These are phyloP conservation scores for Malus orientalis DNA, from an alignment of 306 rosid genomes.

Conservation along the genomic window DNA sequence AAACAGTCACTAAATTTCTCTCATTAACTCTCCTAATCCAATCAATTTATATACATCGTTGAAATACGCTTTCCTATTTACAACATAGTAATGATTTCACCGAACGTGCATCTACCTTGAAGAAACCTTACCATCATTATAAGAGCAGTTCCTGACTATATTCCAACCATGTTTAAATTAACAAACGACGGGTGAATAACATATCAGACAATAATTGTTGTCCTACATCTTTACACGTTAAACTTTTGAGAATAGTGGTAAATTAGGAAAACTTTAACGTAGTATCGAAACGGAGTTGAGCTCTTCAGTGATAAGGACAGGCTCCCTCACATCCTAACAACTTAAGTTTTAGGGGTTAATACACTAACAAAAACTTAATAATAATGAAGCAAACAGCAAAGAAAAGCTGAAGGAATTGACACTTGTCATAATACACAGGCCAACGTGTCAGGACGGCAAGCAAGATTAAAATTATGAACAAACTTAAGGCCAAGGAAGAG, in stretches of 20 bases:
- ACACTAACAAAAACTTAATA: neutral
- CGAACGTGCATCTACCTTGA: neutral
- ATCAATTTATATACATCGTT: neutral
- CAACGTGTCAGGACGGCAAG: neutral
- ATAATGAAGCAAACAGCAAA: neutral
- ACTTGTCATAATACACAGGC: neutral
- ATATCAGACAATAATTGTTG: neutral
- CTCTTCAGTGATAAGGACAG: neutral
- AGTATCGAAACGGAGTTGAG: neutral
- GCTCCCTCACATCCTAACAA: neutral
- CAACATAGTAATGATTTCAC: neutral
- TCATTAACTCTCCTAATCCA: neutral
- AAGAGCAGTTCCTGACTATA: neutral
- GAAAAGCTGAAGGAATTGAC: neutral
- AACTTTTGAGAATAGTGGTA: neutral
- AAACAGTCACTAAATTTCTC: neutral
- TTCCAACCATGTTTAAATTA: neutral
- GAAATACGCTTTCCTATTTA: neutral
- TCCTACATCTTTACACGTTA: neutral
- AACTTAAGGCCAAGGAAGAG: constrained; percentile 8
- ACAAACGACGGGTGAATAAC: neutral
- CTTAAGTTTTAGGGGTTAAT: neutral
- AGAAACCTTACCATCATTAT: neutral
- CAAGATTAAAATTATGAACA: neutral
- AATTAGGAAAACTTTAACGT: neutral